phyloP scores from a whole-genome alignment of 306 rosid genomes.

The Cicer pinnatifidum region DNA sequence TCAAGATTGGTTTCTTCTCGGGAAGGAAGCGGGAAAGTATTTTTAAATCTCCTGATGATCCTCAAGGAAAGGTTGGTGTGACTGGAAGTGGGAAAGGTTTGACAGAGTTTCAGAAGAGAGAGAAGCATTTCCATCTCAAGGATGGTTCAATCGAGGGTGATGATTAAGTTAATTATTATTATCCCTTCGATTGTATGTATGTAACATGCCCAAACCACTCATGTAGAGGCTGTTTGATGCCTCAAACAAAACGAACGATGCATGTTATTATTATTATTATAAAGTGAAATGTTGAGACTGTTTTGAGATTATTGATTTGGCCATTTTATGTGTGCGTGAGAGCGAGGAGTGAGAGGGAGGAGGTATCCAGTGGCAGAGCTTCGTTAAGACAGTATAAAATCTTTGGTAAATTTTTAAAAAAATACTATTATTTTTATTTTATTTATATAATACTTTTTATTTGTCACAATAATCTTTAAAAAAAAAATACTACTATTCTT shows the following conservation, averaged over 20 bases:
- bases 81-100: slow-evolving; percentile 99
- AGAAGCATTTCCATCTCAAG: slow-evolving; percentile 94
- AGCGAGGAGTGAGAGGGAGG: too few relatives aligned
- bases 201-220: slow-evolving; percentile 42
- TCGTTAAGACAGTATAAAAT: too few relatives aligned
- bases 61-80: slow-evolving; percentile 94
- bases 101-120: slow-evolving; percentile 96
- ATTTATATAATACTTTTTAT: too few relatives aligned
- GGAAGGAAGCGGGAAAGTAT: slow-evolving; percentile 95
- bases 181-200: slow-evolving; percentile 40
- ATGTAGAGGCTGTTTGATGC: slow-evolving; percentile 29
- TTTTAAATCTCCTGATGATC: slow-evolving; percentile 97
- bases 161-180: slow-evolving; percentile 53
- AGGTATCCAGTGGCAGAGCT: too few relatives aligned
- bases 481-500: too few relatives aligned
- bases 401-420: too few relatives aligned
- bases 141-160: slow-evolving; percentile 80
- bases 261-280: slow-evolving; percentile 17
- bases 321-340: background rate
- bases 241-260: slow-evolving; percentile 4
- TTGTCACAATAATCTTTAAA: too few relatives aligned
- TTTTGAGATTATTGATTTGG: background rate
- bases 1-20: slow-evolving; percentile 90
- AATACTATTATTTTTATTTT: too few relatives aligned
- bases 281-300: slow-evolving; percentile 31